Conservation (phyloP, 331 rosid genomes). For the Prunus yedoensis region DNA sequence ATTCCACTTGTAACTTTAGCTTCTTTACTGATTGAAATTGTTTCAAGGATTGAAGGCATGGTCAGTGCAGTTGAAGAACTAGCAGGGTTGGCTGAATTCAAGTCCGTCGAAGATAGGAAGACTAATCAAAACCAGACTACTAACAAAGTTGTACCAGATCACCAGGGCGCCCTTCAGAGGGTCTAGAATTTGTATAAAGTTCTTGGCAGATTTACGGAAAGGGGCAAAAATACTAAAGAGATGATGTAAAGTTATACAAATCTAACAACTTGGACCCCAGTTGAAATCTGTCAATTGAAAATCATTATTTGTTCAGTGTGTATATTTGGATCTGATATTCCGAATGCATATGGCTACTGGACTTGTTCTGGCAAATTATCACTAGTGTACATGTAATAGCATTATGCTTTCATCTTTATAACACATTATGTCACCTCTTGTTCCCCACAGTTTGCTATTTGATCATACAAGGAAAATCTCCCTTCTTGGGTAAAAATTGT, state of each 20-base stretch:
- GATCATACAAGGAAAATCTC: too few relatives aligned
- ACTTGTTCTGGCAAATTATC: background rate
- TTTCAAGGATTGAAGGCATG: slow-evolving; percentile 52
- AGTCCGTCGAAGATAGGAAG: slow-evolving; percentile 21
- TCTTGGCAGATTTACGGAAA: background rate
- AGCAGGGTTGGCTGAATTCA: slow-evolving; percentile 46
- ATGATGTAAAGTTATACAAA: slow-evolving; percentile 5
- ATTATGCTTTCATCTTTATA: too few relatives aligned
- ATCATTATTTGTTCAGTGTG: background rate
- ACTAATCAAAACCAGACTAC: slow-evolving; percentile 27
- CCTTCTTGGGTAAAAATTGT: too few relatives aligned
- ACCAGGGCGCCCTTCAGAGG: background rate
- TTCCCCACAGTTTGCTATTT: too few relatives aligned
- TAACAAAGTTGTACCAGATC: slow-evolving; percentile 12
- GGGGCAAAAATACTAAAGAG: background rate
- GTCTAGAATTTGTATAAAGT: slow-evolving; percentile 3
- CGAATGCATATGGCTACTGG: background rate
- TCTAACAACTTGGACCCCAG: slow-evolving; percentile 8
- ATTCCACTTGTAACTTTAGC: slow-evolving; percentile 59
- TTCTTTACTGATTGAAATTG: slow-evolving; percentile 60
- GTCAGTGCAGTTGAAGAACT: slow-evolving; percentile 57
- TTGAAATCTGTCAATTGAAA: background rate
- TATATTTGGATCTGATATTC: background rate
- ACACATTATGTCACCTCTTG: too few relatives aligned
- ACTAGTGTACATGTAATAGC: too few relatives aligned